Evolutionary conservation across 1,139 yeast species (phyloP), one percentile per base, ranked within the genome.

Genomic region (Debaryomycetaceae sp.): DNA sequence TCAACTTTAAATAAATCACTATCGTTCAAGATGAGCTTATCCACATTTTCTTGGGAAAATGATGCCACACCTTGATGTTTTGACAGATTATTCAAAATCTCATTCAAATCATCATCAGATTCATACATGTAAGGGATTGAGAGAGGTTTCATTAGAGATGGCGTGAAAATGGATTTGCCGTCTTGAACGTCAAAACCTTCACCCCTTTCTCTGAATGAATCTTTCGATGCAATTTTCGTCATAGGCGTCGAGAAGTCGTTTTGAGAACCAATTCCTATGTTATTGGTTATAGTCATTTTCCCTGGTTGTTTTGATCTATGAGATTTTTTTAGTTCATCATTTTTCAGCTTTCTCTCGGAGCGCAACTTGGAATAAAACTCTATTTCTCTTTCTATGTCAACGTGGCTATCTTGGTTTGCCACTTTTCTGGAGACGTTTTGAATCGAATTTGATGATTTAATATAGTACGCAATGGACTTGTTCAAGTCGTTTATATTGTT

Each of bases 401-500:
- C 44, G 24, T 47, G 57, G 47, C 36, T 41, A 33, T 45, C 42
- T 31, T 49, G 50, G 37, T 56, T 53, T 34, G 45, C 49, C 27
- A 42, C 55, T 39, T 61, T 63, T 48, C 72, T 72, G 14, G 75
- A 70, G 6, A 65, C 79, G 49, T 73, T 62, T 47, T 70, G 72
- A 42, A 74, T 67, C 13, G 74, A 61, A 48, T 62, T 70, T 17
- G 74, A 63, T 14, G 71, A 69, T 45, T 68, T 72, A 36, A 68
- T 65, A 36, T 70, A 57, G 49, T 72, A 73, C n/a, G 64, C 66
- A 40, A 74, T 56, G 46, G 72, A 72, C 51, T 68, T 66, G 49
- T 74, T 72, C 50, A 74, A 62, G 54, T 74, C 79, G 48, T 70
- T 68, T 34, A 71, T 56, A 46, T 71, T 70, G 48, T 69, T 69